Conservation (phyloP, 2,329 filamentous ascomycete genomes). For the Neonectria ditissima region DNA sequence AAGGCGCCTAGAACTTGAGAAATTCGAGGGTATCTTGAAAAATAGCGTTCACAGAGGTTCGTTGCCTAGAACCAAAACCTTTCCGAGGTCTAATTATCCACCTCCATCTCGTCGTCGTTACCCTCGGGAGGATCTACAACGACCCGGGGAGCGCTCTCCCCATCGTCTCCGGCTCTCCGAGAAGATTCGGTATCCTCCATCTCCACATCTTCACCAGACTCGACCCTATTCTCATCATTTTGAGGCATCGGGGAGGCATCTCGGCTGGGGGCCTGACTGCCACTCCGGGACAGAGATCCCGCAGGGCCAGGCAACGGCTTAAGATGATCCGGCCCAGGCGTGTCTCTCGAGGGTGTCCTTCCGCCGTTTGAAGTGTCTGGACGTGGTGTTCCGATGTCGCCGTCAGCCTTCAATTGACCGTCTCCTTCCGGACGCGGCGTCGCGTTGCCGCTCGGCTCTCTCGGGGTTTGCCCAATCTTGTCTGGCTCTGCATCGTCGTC, state of each 20-base stretch:
- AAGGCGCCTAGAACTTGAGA: slow-evolving; percentile 30
- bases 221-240: slow-evolving; percentile 50
- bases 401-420: slow-evolving; percentile 44
- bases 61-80: slow-evolving; percentile 2
- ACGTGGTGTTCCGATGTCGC: slow-evolving; percentile 45
- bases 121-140: slow-evolving; percentile 62
- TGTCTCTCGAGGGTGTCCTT: slow-evolving; percentile 49
- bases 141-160: slow-evolving; percentile 58
- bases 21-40: slow-evolving; percentile 44
- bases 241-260: slow-evolving; percentile 46
- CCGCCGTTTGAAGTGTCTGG: slow-evolving; percentile 45
- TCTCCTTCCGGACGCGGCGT: slow-evolving; percentile 63
- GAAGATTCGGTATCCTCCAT: slow-evolving; percentile 63
- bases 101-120: slow-evolving; percentile 73
- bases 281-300: slow-evolving; percentile 39
- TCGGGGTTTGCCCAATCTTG: slow-evolving; percentile 61
- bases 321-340: slow-evolving; percentile 46
- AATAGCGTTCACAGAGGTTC: slow-evolving; percentile 29
- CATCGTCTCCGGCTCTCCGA: slow-evolving; percentile 56
- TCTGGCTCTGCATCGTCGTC: slow-evolving; percentile 68
- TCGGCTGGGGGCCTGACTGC: slow-evolving; percentile 46
- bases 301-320: slow-evolving; percentile 33
- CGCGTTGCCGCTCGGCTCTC: slow-evolving; percentile 63
- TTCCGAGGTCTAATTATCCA: slow-evolving; percentile 56
- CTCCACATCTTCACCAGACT: slow-evolving; percentile 66